Evolutionary conservation across 495 filamentous ascomycete genomes (phyloP), one percentile per base, ranked within the genome.

Genomic region (Podospora appendiculata): DNA sequence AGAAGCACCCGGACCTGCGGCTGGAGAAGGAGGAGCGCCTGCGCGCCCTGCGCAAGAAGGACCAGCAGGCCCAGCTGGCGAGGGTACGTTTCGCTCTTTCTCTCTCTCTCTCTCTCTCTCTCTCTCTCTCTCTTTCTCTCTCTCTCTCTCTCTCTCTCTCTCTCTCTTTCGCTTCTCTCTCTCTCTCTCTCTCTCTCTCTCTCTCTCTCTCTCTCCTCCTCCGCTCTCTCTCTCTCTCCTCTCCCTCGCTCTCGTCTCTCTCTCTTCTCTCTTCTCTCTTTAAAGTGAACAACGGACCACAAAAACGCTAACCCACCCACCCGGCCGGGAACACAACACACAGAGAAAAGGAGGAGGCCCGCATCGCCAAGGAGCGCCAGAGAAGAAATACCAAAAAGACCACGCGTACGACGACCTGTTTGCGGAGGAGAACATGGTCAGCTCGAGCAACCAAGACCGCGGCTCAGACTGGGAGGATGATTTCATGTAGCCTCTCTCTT

Each of bases 381-480:
- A 95, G 72, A 80, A 89, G 72, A 94, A 91, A 64, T 95, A 83
- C 79, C 87, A 95, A 72, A 89, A 90, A 66, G 90, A 94, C 34
- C 90, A 96, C 71, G 91, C 89, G 3, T 97, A 95, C 69, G 94
- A 96, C 66, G 92, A 95, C 41, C 56, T 90, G 34, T 84, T 87
- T 57, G 75, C 78, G 16, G 84, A 86, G 52, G 83, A 86, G 49
- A 82, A 83, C 55, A 67, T 86, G 65, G 81, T 75, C 33, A 64
- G 63, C 18, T 78, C 78, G 36, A 87, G 80, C 62, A 90, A 90
- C 60, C 85, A 90, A 56, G 75, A 84, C 57, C 77, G 83, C 14
- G 64, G 69, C 47, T 73, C 74, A 48, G 71, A 80, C 55, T 87
- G 79, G 70, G 71, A 79, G 62, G 86, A 89, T 48, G 86, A 90